These are phyloP conservation scores for Ogataea ramenticola DNA, from an alignment of 805 yeast genomes.

Conservation along the genomic window DNA sequence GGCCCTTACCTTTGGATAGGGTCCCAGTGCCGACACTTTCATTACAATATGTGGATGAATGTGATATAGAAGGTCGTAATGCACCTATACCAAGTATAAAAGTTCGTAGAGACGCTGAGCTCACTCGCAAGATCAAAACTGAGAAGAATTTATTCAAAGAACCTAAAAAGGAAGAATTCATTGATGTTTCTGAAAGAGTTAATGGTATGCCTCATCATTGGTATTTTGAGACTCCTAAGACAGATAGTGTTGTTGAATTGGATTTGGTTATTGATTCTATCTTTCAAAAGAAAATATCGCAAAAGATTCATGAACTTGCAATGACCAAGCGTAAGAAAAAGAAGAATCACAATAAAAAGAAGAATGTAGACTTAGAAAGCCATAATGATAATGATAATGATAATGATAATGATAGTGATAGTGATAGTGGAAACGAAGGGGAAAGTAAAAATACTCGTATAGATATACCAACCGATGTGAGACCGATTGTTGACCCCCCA, in stretches of 20 bases:
- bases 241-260: constrained; percentile 8
- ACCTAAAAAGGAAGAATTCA: neutral
- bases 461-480: neutral
- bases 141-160: neutral
- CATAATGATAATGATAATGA: too few species aligned
- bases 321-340: neutral
- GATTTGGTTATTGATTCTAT: constrained; percentile 13
- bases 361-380: too few species aligned
- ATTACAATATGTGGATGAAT: constrained; percentile 21
- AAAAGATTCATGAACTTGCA: constrained; percentile 7
- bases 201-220: neutral
- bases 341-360: too few species aligned
- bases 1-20: constrained; percentile 43
- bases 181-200: neutral
- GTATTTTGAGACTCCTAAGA: neutral
- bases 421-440: too few species aligned
- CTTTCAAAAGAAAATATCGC: constrained; percentile 11
- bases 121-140: neutral
- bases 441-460: too few species aligned
- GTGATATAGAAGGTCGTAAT: neutral
- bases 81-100: neutral
- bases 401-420: too few species aligned
- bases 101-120: neutral
- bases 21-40: constrained; percentile 32
- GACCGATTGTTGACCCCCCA: constrained; percentile 18